Percentiles rank a stretch among this genome's conserved stretches.
These are phyloP conservation scores for Boletellus ananiceps DNA, from an alignment of 768 basidiomycete species.

Conservation along the genomic window DNA sequence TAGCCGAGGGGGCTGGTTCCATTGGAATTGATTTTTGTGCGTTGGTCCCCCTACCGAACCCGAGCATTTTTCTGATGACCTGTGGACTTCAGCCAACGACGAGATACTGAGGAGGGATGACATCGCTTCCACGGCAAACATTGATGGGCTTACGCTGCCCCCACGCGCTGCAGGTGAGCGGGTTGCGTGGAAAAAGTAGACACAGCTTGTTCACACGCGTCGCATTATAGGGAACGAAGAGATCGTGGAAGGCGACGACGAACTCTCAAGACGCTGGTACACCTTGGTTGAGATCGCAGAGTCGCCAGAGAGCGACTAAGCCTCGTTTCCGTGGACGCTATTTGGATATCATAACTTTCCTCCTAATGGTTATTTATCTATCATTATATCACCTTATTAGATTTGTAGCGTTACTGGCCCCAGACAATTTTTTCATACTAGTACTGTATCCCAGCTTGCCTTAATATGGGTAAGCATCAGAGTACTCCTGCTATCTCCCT, in stretches of 20 bases:
- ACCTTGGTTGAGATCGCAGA: conserved; percentile 4
- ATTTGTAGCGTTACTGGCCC: conserved; percentile 1
- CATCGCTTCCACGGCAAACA: background rate
- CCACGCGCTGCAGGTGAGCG: conserved; percentile 2
- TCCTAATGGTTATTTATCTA: background rate
- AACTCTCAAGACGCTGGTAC: conserved; percentile 6
- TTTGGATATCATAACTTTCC: background rate
- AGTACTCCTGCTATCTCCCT: too few species aligned
- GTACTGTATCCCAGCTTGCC: background rate
- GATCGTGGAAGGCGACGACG: background rate
- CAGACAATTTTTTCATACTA: background rate
- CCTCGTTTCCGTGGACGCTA: background rate
- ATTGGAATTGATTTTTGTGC: background rate
- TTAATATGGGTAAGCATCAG: too few species aligned
- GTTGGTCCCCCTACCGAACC: background rate
- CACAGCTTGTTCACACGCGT: background rate
- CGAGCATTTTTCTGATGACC: background rate
- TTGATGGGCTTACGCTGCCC: background rate
- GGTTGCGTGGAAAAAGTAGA: background rate
- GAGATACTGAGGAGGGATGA: background rate
- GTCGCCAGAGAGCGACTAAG: background rate
- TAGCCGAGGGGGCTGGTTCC: background rate
- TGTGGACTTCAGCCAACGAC: background rate
- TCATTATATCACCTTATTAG: background rate
- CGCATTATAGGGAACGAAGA: background rate